Base-by-base conservation (phyloP, 305 asterid species). In the Ruellia speciosa region DNA sequence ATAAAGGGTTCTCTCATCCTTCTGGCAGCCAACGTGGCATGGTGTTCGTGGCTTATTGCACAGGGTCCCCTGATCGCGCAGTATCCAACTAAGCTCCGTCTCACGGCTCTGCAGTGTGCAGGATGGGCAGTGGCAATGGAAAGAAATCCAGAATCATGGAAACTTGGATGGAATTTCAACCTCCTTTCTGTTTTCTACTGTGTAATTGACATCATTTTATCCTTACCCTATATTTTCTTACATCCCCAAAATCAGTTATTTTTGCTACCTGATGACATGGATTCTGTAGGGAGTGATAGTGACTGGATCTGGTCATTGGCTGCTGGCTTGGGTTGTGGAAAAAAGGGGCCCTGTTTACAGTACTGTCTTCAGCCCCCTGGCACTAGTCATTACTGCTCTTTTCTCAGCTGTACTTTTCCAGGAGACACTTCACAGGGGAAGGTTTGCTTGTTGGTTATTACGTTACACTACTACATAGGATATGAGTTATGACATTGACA, bases 81-180 rank as follows among this genome's bases (percentile, higher is more conserved):
- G 11, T 43, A 43, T 43, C 49, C 3, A 4, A 15, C 49, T 6
- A 43, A 43, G 49, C 7, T 43, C 14, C 49, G 49, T n/a, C 49
- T 43, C 49, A 37, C 41, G 3, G 41, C 41, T 37, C 41, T 37
- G 6, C 41, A 43, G 31, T 69, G 69, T n/a, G 67, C 76, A 59
- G 33, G 60, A 48, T 76, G 70, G 76, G 67, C 78, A 3, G 33
- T 51, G 35, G 69, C 57, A 15, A 59, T 45, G 9, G 76, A 63
- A 43, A 70, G 79, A 58, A 54, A 19, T 5, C 58, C 41, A 15
- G 64, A 70, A 41, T 39, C 82, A n/a, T 72, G 81, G 79, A 72
- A 61, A 40, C 79, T 76, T n/a, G 69, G 78, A 61, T 72, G 82
- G 82, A 62, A 72, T 15, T 20, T 70, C 45, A 66, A 70, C 57